Evolutionary conservation across 345 rosid genomes (phyloP).

Genomic region (Ceriops zippeliana): DNA sequence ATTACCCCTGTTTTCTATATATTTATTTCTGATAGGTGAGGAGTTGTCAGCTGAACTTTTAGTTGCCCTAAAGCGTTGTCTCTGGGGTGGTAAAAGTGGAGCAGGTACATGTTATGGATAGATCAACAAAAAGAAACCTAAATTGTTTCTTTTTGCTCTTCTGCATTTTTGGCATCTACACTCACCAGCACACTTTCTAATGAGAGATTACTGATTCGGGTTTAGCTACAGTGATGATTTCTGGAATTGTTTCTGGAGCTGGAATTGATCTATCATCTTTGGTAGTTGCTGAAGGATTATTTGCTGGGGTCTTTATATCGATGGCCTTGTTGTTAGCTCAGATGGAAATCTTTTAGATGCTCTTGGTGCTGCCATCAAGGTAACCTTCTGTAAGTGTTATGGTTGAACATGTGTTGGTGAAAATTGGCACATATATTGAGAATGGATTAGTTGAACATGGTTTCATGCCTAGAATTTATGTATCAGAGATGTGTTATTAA

Average conservation of each 20-base stretch:
- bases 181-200: neutral
- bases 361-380: conserved; percentile 82
- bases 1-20: neutral
- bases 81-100: conserved; percentile 86
- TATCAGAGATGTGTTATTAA: neutral
- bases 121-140: neutral
- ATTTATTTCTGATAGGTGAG: conserved; percentile 45
- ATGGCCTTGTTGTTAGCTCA: conserved; percentile 79
- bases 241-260: conserved; percentile 49
- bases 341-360: conserved; percentile 85
- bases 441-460: neutral
- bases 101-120: conserved; percentile 47
- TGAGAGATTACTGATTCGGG: neutral
- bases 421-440: neutral
- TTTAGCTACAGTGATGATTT: conserved; percentile 11
- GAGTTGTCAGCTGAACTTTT: conserved; percentile 82
- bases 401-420: too few relatives aligned
- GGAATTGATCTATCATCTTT: conserved; percentile 75
- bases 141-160: neutral
- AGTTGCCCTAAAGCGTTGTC: conserved; percentile 61
- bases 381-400: conserved; percentile 12
- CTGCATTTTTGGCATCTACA: neutral
- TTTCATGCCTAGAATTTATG: neutral
- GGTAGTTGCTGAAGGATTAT: conserved; percentile 70
- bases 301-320: conserved; percentile 90